Evolutionary conservation across 2,329 filamentous ascomycete species (phyloP), one percentile per base, ranked within the genome.

Genomic region (Trichoderma koningiopsis): DNA sequence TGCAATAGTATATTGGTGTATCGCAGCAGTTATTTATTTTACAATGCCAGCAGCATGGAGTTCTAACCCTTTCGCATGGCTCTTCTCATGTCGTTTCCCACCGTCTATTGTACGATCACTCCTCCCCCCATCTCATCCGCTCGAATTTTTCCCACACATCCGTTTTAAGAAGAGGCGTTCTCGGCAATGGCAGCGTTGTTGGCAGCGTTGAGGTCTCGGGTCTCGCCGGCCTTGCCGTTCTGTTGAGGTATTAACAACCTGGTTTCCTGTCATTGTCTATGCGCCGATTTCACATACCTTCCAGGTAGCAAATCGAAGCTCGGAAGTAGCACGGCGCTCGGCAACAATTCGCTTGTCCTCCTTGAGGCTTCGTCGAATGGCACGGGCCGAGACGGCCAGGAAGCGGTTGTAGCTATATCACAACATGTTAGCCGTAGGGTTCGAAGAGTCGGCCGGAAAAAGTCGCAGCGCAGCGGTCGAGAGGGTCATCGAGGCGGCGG

Each of bases 331-430:
- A 81, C 96, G 90, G 80, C 93, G 91, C 89, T 98, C 96, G 74
- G 94, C 94, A 75, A 82, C 81, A 75, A 97, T 83, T 85, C 96
- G 90, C 86, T 94, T 91, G 70, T 96, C 93, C 80, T 99, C 96
- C 88, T 98, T 97, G 82, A 99, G 88, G 82, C 94, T 97, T 82
- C 93, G 92, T 86, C 96, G 96, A 82, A 99, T 92, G 80, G 93
- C 92, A 83, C 94, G 94, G 83, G 94, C 90, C 79, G 96, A 94
- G 85, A 99, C 89, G 80, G 94, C 90, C 81, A 99, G 91, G 91
- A 97, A 98, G 86, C 94, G 96, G 91, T 99, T 99, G 93, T 99
- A 99, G 86, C 96, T 99, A 82, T 80, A 72, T 60, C 65, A 74
- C 72, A 66, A 68, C 73, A 69, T 68, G 77, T 82, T 79, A 82